These are phyloP conservation scores for Candida nemodendra DNA, from an alignment of 805 yeast species.

Conservation along the genomic window DNA sequence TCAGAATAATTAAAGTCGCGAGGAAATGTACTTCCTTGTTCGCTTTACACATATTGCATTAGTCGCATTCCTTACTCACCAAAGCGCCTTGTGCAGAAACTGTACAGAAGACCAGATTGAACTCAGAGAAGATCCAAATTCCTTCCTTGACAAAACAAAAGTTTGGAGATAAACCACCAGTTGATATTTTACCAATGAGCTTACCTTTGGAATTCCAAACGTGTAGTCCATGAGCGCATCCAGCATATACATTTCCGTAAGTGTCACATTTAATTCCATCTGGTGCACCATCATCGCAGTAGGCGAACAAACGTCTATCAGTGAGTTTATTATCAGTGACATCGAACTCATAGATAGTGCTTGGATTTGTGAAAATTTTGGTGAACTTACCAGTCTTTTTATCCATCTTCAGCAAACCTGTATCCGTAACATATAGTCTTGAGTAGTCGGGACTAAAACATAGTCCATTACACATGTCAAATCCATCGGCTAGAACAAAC, in stretches of 20 bases:
- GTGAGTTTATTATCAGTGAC: conserved; percentile 6
- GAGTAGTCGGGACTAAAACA: conserved; percentile 8
- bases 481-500: conserved; percentile 9
- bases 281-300: conserved; percentile 11
- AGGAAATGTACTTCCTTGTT: too few relatives aligned
- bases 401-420: conserved; percentile 7
- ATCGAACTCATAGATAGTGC: conserved; percentile 7
- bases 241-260: conserved; percentile 10
- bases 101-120: conserved; percentile 6
- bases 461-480: conserved; percentile 14
- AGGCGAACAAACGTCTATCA: conserved; percentile 9
- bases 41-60: too few relatives aligned
- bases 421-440: conserved; percentile 10
- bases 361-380: conserved; percentile 1
- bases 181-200: conserved; percentile 9
- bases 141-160: conserved; percentile 11
- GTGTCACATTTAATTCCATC: conserved; percentile 12
- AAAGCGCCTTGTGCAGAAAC: conserved; percentile 6
- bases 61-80: conserved; percentile 5
- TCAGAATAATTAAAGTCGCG: too few relatives aligned
- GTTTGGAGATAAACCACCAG: conserved; percentile 8
- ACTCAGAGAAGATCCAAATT: conserved; percentile 12
- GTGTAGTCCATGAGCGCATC: conserved; percentile 11
- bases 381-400: background rate
- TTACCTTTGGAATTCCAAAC: conserved; percentile 10